Evolutionary conservation across 768 basidiomycete species (phyloP), one percentile per base, ranked within the genome.

Genomic region (Rhodosporidiobolus sp.): DNA sequence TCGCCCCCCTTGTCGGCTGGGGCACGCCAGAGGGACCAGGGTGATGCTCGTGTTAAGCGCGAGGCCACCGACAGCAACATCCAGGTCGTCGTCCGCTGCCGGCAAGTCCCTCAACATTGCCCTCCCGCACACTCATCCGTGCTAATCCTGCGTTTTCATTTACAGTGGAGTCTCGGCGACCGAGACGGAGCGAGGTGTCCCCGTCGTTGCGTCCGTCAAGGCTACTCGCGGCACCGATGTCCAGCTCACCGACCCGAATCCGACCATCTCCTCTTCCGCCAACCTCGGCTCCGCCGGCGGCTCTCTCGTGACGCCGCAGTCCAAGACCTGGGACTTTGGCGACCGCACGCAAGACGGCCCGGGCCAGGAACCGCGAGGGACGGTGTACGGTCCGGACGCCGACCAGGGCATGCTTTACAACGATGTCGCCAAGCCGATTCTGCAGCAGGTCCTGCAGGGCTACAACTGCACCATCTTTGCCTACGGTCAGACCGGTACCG

Each of bases 401-500:
- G 93, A 95, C 79, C 96, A 99, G 79, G 88, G 90, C 30, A 86
- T 92, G 86, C 86, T 99, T 19, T 99, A 95, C 80, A 87, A 92
- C 67, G 90, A 96, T 63, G 95, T 97, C 52, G 95, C 97, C 53
- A 86, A 86, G 73, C 93, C 93, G 0, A 90, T 97, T 86, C 84
- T 99, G 62, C 88, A 92, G 58, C 91, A 99, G 80, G 94, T 97
- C n/a, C 82, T 97, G 50, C 84, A 86, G 81, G 96, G 96, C 10
- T 99, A 96, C 84, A 98, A 98, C 79, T 98, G 95, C 49, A 79
- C 80, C 0, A 84, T 99, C 30, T 97, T 98, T 82, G 94, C 94
- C 8, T 99, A 99, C 79, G 96, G 96, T 3, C 96, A 98, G 81
- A 98, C 96, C 0, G 96, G 96, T 1, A 97, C 96, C 0, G 96